Percentiles rank a stretch among this genome's conserved stretches.
Conservation (phyloP, 352 stramenopile genomes). For the Pythium phragmiticola region DNA sequence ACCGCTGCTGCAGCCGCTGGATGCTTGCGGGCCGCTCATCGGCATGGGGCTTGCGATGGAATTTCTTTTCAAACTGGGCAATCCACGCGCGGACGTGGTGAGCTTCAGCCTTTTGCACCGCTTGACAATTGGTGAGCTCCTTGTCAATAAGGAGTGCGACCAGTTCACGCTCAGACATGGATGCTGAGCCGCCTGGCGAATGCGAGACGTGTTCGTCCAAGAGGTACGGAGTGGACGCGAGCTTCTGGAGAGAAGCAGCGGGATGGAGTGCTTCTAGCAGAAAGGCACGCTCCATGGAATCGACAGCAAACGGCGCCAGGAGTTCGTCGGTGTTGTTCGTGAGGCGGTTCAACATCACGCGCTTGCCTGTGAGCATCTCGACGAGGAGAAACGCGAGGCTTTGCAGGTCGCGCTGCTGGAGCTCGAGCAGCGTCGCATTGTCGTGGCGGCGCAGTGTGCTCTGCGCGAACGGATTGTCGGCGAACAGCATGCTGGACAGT, state of each 20-base stretch:
- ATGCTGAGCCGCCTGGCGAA: neutral
- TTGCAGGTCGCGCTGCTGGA: constrained; percentile 41
- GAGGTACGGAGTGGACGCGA: constrained; percentile 26
- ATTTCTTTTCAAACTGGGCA: constrained; percentile 55
- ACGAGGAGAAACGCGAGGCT: constrained; percentile 59
- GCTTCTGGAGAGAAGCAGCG: constrained; percentile 9
- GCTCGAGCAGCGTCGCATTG: constrained; percentile 4
- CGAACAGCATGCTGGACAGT: constrained; percentile 27
- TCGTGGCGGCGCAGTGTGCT: constrained; percentile 30
- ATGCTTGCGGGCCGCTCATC: constrained; percentile 39
- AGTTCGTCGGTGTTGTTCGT: constrained; percentile 29
- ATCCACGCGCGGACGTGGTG: constrained; percentile 51
- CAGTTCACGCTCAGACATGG: constrained; percentile 26
- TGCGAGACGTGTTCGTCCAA: constrained; percentile 7
- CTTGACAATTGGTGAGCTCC: constrained; percentile 42
- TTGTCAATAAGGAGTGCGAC: constrained; percentile 39
- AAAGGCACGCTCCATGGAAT: constrained; percentile 33
- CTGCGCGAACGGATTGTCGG: constrained; percentile 30
- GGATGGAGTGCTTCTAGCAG: constrained; percentile 33
- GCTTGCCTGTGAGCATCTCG: constrained; percentile 57
- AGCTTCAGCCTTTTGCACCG: constrained; percentile 34
- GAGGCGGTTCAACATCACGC: constrained; percentile 34
- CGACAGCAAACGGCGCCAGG: constrained; percentile 24
- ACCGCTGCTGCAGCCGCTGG: constrained; percentile 37
- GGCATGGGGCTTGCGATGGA: constrained; percentile 39